phyloP scores from a whole-genome alignment of 1,284 basidiomycete species.

The Anthracocystis panici-leucophaei region DNA sequence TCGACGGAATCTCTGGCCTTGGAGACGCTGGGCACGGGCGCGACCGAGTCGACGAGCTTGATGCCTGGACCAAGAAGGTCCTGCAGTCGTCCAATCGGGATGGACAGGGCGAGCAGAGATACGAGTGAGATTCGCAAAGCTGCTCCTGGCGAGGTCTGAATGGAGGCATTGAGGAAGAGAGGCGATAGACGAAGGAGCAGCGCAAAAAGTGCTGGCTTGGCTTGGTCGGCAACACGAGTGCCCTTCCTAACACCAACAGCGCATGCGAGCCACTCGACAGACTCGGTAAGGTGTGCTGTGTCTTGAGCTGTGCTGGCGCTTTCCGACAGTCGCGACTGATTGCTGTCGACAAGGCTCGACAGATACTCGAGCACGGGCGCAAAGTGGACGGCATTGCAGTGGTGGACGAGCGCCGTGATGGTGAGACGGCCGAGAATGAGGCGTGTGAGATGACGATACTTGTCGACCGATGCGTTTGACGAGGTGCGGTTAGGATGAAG shows the following conservation, averaged over 20 bases:
- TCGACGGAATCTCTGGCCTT: conserved; percentile 27
- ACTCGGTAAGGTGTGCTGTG: conserved; percentile 34
- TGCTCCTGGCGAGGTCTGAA: conserved; percentile 24
- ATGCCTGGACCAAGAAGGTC: conserved; percentile 63
- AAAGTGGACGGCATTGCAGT: conserved; percentile 55
- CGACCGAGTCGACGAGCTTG: conserved; percentile 56
- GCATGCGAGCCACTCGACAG: conserved; percentile 57
- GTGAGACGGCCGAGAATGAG: conserved; percentile 52
- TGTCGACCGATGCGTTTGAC: conserved; percentile 16
- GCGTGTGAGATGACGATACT: conserved; percentile 39
- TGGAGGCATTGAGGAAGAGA: conserved; percentile 22
- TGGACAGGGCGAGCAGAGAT: conserved; percentile 48
- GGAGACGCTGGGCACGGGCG: conserved; percentile 28
- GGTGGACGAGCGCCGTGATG: conserved; percentile 63
- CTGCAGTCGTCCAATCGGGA: conserved; percentile 64
- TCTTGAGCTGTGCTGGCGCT: conserved; percentile 6
- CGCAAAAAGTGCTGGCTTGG: conserved; percentile 55
- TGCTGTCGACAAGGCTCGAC: conserved; percentile 37
- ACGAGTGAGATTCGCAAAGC: conserved; percentile 42
- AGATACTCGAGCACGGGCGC: conserved; percentile 51
- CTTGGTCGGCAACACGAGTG: conserved; percentile 52
- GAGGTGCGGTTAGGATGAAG: conserved; percentile 20
- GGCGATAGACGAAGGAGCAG: conserved; percentile 49
- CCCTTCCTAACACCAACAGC: conserved; percentile 64
- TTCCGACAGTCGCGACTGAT: conserved; percentile 14